Conservation (phyloP, 2,329 filamentous ascomycete genomes). For the Ascochyta lentis region DNA sequence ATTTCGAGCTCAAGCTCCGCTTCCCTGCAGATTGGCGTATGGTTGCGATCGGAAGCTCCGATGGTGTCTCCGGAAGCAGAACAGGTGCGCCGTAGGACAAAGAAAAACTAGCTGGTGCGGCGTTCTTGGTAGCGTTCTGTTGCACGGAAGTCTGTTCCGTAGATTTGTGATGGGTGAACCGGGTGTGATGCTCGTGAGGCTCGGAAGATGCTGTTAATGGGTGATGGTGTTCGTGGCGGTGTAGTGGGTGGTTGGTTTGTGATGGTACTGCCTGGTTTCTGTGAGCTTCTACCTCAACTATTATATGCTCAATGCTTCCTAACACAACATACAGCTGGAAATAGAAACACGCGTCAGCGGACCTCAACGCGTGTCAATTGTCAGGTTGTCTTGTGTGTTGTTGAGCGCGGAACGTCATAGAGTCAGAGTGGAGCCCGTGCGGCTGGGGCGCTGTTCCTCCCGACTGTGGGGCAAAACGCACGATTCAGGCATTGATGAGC, state of each 20-base stretch:
- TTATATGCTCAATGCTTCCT: conserved; percentile 7
- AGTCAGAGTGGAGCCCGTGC: conserved; percentile 16
- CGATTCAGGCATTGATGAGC: conserved; percentile 19
- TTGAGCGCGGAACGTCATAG: conserved; percentile 17
- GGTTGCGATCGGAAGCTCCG: conserved; percentile 19
- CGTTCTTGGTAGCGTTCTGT: conserved; percentile 1
- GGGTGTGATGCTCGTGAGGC: conserved; percentile 5
- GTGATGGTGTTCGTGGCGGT: not conserved
- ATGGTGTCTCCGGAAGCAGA: conserved; percentile 21
- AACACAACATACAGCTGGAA: conserved; percentile 6
- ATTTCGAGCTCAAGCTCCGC: conserved; percentile 19
- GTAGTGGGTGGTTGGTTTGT: not conserved
- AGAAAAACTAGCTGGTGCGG: conserved; percentile 17
- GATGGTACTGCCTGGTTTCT: not conserved
- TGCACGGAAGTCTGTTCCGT: conserved; percentile 4
- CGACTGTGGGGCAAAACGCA: conserved; percentile 15
- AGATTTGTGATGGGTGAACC: not conserved
- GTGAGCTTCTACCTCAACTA: not conserved
- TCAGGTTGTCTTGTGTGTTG: not conserved
- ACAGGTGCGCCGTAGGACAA: conserved; percentile 25
- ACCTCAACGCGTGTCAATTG: conserved; percentile 14
- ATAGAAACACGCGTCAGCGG: conserved; percentile 16
- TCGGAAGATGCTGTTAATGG: not conserved
- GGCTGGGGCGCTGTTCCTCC: conserved; percentile 18
- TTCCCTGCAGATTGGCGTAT: conserved; percentile 20